Conservation (phyloP, 140 eudicot species). For the Oenanthe javanica region DNA sequence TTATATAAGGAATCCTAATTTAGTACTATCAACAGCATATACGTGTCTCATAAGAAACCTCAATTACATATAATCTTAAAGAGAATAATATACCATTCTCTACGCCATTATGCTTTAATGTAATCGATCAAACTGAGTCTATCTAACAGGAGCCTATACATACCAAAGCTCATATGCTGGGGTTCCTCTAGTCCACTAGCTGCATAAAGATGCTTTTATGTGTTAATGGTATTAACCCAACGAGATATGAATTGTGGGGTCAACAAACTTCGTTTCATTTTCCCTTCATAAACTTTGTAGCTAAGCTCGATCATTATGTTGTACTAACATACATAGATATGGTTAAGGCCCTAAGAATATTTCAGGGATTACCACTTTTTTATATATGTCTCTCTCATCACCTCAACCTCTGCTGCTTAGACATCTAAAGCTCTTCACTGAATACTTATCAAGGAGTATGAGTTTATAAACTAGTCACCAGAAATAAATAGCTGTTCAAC, state of each 20-base stretch:
- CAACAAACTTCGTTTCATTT: slow-evolving; percentile 7
- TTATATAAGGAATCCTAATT: not conserved
- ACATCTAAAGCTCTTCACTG: not conserved
- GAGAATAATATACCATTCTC: not conserved
- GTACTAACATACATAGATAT: not conserved
- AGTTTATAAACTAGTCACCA: not conserved
- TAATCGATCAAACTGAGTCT: slow-evolving; percentile 6
- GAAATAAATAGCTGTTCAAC: not conserved
- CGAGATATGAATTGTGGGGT: slow-evolving; percentile 27
- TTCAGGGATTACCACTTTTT: not conserved
- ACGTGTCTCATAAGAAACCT: not conserved
- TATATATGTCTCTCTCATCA: not conserved
- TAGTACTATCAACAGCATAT: not conserved
- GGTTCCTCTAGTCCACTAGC: slow-evolving; percentile 24
- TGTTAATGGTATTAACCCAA: slow-evolving; percentile 18
- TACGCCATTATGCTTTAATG: not conserved
- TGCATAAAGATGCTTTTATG: slow-evolving; percentile 13
- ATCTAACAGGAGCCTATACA: slow-evolving; percentile 17
- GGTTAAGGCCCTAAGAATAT: not conserved
- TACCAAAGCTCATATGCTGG: slow-evolving; percentile 5
- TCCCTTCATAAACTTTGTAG: not conserved
- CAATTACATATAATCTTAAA: not conserved
- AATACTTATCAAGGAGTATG: not conserved
- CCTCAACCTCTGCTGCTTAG: not conserved
- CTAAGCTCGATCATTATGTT: not conserved